These are phyloP conservation scores for Exobasidium cylindrosporum DNA, from an alignment of 1,284 basidiomycete species.

Conservation along the genomic window DNA sequence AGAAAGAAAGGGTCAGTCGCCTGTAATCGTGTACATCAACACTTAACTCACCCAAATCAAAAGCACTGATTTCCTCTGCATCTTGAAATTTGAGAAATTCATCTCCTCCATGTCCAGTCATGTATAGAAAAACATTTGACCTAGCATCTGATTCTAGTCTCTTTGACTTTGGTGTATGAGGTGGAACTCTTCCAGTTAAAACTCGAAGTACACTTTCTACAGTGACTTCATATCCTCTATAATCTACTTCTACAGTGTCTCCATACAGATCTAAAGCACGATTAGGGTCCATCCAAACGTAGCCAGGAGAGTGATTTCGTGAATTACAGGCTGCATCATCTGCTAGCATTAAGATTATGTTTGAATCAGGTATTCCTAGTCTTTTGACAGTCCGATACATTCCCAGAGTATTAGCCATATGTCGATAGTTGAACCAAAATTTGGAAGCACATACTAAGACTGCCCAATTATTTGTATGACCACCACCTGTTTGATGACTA, in stretches of 20 bases:
- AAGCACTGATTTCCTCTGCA: conserved; percentile 93
- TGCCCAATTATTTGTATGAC: conserved; percentile 87
- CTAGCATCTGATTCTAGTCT: conserved; percentile 82
- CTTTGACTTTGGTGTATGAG: conserved; percentile 77
- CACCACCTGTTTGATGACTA: conserved; percentile 11
- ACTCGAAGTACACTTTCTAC: conserved; percentile 92
- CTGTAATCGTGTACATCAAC: not conserved
- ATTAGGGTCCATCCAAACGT: conserved; percentile 79
- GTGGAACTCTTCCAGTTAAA: conserved; percentile 62
- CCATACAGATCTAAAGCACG: conserved; percentile 85
- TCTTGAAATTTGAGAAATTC: conserved; percentile 99
- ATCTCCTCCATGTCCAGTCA: conserved; percentile 96
- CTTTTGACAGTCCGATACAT: conserved; percentile 99
- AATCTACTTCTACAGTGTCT: conserved; percentile 95
- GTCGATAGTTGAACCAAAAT: conserved; percentile 99
- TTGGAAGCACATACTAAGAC: conserved; percentile 89
- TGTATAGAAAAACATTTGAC: conserved; percentile 95
- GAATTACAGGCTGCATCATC: conserved; percentile 94
- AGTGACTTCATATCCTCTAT: conserved; percentile 93
- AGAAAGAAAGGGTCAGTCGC: not conserved
- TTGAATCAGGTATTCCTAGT: conserved; percentile 93
- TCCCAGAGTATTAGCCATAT: conserved; percentile 95
- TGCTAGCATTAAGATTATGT: conserved; percentile 98
- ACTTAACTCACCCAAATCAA: conserved; percentile 60
- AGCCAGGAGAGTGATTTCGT: conserved; percentile 85